Conservation (phyloP, 495 filamentous ascomycete genomes). For the Arthonia radiata region DNA sequence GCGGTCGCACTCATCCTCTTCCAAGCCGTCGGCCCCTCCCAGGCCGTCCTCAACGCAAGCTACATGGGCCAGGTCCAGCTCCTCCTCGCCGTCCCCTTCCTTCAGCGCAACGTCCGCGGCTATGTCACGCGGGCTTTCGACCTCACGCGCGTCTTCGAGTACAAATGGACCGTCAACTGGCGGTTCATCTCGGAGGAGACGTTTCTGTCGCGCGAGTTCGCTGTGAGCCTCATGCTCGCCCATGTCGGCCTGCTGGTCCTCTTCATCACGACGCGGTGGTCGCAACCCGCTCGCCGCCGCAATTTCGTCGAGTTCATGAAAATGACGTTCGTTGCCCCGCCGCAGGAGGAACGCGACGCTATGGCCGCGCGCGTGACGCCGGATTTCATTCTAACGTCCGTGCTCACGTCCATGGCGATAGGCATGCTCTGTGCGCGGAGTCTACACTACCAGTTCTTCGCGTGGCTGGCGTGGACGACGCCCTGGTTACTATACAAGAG, state of each 20-base stretch:
- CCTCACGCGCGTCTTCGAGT: constrained; percentile 67
- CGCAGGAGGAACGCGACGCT: constrained; percentile 9
- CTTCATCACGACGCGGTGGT: constrained; percentile 34
- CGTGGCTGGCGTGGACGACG: constrained; percentile 75
- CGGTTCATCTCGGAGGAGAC: constrained; percentile 61
- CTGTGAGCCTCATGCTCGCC: constrained; percentile 35
- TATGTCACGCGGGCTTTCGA: constrained; percentile 73
- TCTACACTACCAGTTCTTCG: constrained; percentile 93
- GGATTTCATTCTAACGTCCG: constrained; percentile 48
- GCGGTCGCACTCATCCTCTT: constrained; percentile 51
- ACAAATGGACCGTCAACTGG: constrained; percentile 99
- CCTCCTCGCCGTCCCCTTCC: constrained; percentile 51
- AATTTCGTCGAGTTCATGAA: constrained; percentile 23
- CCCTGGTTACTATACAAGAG: constrained; percentile 78
- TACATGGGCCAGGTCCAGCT: constrained; percentile 52
- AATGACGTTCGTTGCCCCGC: constrained; percentile 24
- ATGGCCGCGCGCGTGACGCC: constrained; percentile 33
- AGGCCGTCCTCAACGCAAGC: constrained; percentile 36
- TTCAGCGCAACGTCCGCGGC: constrained; percentile 35
- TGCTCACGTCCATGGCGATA: constrained; percentile 57
- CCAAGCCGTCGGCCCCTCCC: constrained; percentile 36
- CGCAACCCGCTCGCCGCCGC: constrained; percentile 22
- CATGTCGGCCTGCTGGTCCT: constrained; percentile 39
- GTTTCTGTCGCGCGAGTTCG: constrained; percentile 57
- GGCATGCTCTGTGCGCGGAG: constrained; percentile 78